Conservation (phyloP, 305 asterid species). For the Rubia peregrina region DNA sequence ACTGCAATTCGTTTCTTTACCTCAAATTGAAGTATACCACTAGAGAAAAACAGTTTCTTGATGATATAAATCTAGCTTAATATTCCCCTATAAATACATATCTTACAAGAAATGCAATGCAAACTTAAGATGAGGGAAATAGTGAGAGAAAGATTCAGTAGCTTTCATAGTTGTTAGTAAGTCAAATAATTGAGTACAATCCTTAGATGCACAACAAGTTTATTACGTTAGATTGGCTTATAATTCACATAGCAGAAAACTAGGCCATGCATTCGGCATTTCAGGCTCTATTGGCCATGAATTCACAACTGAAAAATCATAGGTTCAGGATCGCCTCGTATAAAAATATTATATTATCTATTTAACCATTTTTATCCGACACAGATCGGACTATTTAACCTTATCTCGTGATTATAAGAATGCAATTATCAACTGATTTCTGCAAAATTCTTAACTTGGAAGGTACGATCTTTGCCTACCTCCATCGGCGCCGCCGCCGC, state of each 20-base stretch:
- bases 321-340: conserved; percentile 2
- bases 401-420: no score
- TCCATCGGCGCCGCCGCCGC: conserved; percentile 12
- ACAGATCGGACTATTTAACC: not conserved
- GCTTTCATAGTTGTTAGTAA: conserved; percentile 14
- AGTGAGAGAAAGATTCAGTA: not conserved
- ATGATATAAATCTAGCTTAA: conserved; percentile 14
- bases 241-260: not conserved
- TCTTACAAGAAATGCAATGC: conserved; percentile 22
- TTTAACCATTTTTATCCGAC: no score
- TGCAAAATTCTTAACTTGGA: conserved; percentile 13
- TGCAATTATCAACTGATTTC: not conserved
- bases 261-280: conserved; percentile 7
- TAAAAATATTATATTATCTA: no score
- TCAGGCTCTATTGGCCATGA: not conserved
- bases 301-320: conserved; percentile 4
- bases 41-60: conserved; percentile 24
- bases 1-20: conserved; percentile 3
- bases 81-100: conserved; percentile 11
- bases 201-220: conserved; percentile 6
- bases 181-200: conserved; percentile 7
- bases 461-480: not conserved
- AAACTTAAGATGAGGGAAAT: conserved; percentile 10
- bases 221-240: conserved; percentile 1
- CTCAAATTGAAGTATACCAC: conserved; percentile 8